Evolutionary conservation across 2,329 filamentous ascomycete genomes (phyloP), one percentile per base, ranked within the genome.

Genomic region (Cryphonectria parasitica): DNA sequence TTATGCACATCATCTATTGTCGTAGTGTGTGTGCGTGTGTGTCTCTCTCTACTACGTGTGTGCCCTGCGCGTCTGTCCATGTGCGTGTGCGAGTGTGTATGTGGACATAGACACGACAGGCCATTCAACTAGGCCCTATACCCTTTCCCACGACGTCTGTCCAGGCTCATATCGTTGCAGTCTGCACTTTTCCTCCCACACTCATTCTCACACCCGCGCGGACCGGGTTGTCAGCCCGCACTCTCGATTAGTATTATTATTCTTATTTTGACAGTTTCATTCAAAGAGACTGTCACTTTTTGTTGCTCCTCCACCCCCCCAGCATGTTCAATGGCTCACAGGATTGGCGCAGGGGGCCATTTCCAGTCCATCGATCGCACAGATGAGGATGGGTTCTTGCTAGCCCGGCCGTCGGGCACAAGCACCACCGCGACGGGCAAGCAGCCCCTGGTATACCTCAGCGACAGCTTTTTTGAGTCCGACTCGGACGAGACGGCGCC

Each of bases 251-350:
- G n/a, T n/a, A 2, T 6, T 2, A 22, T 17, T 43, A 15, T 43
- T 45, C 1, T 49, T 49, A 1, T 66, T 56, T 56, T 28, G 34
- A 56, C 64, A 66, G 63, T 43, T 56, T 34, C 22, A 58, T 61
- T 43, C 41, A 39, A 66, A 31, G n/a, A 54, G 5, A n/a, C 45
- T 49, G n/a, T 49, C 36, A 39, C 10, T 11, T 11, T 39, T 39
- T 39, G 8, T 39, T 39, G 10, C 36, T 39, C 8, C n/a, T 6
- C 7, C 1, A 39, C 36, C 72, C 64, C 54, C 73, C 70, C 75
- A 78, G 75, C 74, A 80, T 80, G 79, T 78, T 75, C 77, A 75
- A 80, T 80, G 79, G 79, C 77, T 72, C 78, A 76, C 75, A 75
- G 77, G 71, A 74, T 76, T 69, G 78, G 78, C 74, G 79, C 78